phyloP scores from a whole-genome alignment of 306 rosid genomes.

The Oemleria cerasiformis region DNA sequence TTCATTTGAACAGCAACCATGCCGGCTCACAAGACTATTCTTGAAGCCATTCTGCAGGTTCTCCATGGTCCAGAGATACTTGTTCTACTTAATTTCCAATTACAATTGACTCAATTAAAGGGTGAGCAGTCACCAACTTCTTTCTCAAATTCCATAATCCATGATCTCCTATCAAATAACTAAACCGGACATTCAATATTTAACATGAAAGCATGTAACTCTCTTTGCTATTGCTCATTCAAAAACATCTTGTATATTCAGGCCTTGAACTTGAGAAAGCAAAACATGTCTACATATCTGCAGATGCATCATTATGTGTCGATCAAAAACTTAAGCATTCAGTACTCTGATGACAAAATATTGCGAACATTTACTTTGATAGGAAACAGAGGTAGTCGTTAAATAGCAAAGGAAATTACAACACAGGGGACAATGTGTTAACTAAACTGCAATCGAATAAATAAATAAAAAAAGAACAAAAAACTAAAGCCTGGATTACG shows the following conservation, averaged over 20 bases:
- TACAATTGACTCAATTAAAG: neutral
- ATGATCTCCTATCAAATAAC: neutral
- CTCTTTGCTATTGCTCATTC: neutral
- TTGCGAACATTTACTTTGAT: neutral
- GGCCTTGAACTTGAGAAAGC: neutral
- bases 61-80: neutral
- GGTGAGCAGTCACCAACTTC: neutral
- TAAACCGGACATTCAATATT: neutral
- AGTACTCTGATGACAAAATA: neutral
- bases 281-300: neutral
- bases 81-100: neutral
- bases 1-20: neutral
- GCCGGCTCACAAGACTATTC: neutral
- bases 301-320: neutral
- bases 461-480: too few relatives aligned
- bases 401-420: neutral
- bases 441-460: too few relatives aligned
- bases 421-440: neutral
- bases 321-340: neutral
- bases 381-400: neutral
- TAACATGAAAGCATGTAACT: neutral
- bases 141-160: neutral
- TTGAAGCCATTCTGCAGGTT: slow-evolving; percentile 10
- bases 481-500: too few relatives aligned
- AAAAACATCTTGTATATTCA: neutral